A percentile compares a stretch with the other conserved stretches of the same genome.
These are phyloP conservation scores for Escovopsis sp. DNA, from an alignment of 2,329 filamentous ascomycete genomes.

Conservation along the genomic window DNA sequence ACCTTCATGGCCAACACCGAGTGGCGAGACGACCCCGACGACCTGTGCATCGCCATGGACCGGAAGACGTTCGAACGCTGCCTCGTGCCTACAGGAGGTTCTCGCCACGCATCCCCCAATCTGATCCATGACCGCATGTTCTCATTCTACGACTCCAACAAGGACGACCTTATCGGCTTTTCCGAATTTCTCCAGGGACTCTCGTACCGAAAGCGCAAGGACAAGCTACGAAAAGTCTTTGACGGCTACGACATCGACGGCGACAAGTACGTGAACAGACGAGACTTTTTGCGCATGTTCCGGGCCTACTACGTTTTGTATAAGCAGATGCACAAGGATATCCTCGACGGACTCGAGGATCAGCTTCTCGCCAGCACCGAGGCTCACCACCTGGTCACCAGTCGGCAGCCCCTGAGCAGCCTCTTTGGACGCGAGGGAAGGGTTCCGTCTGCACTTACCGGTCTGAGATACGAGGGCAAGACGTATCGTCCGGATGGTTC, in stretches of 20 bases:
- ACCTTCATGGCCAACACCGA: slow-evolving; percentile 80
- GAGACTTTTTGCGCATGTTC: slow-evolving; percentile 84
- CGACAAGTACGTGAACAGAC: slow-evolving; percentile 71
- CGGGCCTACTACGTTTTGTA: slow-evolving; percentile 83
- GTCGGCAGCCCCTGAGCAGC: slow-evolving; percentile 60
- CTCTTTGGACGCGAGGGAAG: slow-evolving; percentile 58
- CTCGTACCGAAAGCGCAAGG: slow-evolving; percentile 51
- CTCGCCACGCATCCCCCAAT: slow-evolving; percentile 63
- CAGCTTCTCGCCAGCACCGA: slow-evolving; percentile 62
- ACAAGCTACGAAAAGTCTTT: slow-evolving; percentile 61
- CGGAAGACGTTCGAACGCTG: slow-evolving; percentile 85
- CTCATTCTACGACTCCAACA: slow-evolving; percentile 85
- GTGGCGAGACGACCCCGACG: slow-evolving; percentile 67
- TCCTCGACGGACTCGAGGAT: slow-evolving; percentile 62
- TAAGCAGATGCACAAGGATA: slow-evolving; percentile 76
- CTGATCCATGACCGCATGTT: slow-evolving; percentile 95
- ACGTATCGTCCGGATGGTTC: slow-evolving; percentile 46
- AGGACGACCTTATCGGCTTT: slow-evolving; percentile 80
- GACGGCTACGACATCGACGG: slow-evolving; percentile 81
- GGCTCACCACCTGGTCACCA: slow-evolving; percentile 59
- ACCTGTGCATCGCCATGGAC: slow-evolving; percentile 72
- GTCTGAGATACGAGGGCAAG: slow-evolving; percentile 48
- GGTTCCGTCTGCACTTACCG: slow-evolving; percentile 47
- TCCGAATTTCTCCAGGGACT: slow-evolving; percentile 79
- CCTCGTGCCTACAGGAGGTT: slow-evolving; percentile 72